A percentile compares a stretch with the other conserved stretches of the same genome.
These are phyloP conservation scores for Gigaspora rosea DNA, from an alignment of 192 early-diverging fungal species.

Conservation along the genomic window DNA sequence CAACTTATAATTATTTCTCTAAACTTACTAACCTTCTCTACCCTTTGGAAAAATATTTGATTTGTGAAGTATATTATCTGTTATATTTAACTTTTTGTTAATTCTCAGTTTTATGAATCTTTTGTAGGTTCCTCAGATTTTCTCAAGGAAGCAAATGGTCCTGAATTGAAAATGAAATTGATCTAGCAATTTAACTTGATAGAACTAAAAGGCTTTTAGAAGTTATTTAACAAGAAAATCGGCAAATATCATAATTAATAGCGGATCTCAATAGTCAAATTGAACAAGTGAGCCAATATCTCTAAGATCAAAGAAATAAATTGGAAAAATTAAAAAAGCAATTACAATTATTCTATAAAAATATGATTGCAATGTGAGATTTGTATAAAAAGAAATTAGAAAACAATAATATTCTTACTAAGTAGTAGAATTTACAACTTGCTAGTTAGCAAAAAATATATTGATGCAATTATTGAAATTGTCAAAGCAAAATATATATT, in stretches of 20 bases:
- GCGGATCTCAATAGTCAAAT: too few relatives aligned
- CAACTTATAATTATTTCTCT: conserved; percentile 8
- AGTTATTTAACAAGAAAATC: conserved; percentile 4
- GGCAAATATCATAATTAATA: conserved; percentile 13
- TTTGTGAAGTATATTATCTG: conserved; percentile 8
- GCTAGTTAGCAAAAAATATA: too few relatives aligned
- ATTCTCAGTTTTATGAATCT: conserved; percentile 1
- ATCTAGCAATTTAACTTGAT: neutral
- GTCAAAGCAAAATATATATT: too few relatives aligned
- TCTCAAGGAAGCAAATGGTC: neutral
- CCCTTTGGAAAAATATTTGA: conserved; percentile 1
- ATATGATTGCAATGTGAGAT: neutral
- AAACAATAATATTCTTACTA: too few relatives aligned
- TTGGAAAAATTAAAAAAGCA: conserved; percentile 11
- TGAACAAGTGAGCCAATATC: neutral
- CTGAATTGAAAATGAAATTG: neutral
- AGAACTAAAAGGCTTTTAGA: conserved; percentile 7
- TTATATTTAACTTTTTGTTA: too few relatives aligned
- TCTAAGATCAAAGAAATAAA: conserved; percentile 5
- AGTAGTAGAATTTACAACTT: too few relatives aligned
- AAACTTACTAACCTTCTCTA: conserved; percentile 7
- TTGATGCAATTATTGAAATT: too few relatives aligned
- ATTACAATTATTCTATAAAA: neutral
- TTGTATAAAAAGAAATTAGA: conserved; percentile 12
- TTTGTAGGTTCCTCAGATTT: neutral